phyloP scores from a whole-genome alignment of 1,139 yeast species.

The Suhomyces panamericanus region DNA sequence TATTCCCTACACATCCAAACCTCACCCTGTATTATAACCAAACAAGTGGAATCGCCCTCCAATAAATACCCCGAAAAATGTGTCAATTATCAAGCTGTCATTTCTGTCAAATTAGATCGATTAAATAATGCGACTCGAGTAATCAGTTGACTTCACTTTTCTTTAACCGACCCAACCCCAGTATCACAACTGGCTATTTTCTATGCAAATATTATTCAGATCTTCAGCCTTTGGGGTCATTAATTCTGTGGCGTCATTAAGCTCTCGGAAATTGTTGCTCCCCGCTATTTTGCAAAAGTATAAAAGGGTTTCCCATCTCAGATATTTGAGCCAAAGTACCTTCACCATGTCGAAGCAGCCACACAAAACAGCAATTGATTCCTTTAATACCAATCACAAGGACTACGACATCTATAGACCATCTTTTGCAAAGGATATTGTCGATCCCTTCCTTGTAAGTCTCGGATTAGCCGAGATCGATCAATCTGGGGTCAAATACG shows the following conservation, averaged over 20 bases:
- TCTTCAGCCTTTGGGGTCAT: not conserved
- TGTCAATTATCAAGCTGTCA: too few relatives aligned
- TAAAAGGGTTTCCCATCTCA: not conserved
- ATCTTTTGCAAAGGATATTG: conserved; percentile 48
- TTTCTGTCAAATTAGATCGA: too few relatives aligned
- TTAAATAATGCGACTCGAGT: too few relatives aligned
- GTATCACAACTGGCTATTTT: not conserved
- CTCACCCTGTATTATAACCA: too few relatives aligned
- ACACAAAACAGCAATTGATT: conserved; percentile 38
- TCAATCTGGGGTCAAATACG: conserved; percentile 11
- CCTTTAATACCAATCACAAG: conserved; percentile 56
- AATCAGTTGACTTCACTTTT: too few relatives aligned
- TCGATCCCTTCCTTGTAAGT: conserved; percentile 44
- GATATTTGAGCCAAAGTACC: not conserved
- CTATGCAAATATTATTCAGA: not conserved
- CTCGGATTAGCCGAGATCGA: conserved; percentile 28
- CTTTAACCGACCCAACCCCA: not conserved
- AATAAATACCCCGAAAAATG: too few relatives aligned
- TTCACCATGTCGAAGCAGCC: conserved; percentile 19
- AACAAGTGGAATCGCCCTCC: too few relatives aligned
- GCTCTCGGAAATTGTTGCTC: not conserved
- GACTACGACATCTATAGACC: conserved; percentile 61
- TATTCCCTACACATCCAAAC: too few relatives aligned
- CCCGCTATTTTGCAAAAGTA: not conserved
- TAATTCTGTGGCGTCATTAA: not conserved